Conservation (phyloP, 176 grass and related monocot species). For the Poa pratensis region DNA sequence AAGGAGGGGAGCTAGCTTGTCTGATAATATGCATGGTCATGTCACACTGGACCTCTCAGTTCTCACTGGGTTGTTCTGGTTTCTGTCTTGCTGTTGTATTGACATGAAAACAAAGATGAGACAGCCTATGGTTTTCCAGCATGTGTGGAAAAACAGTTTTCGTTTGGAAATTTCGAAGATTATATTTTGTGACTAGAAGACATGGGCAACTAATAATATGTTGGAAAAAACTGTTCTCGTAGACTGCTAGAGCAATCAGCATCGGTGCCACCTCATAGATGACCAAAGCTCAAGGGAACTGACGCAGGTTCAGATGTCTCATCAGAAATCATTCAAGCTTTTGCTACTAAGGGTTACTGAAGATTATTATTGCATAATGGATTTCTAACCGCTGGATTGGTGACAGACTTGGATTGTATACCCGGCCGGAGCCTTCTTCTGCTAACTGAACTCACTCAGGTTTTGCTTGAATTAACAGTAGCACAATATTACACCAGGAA, state of each 20-base stretch:
- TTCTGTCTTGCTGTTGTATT: too few species aligned
- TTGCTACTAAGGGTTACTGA: background rate
- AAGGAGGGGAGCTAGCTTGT: too few species aligned
- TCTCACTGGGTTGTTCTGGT: too few species aligned
- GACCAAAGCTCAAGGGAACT: background rate
- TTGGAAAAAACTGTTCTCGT: constrained; percentile 9
- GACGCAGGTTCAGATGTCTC: constrained; percentile 1
- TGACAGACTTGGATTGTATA: too few species aligned
- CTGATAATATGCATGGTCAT: too few species aligned
- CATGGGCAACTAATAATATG: background rate
- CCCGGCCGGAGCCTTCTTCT: too few species aligned
- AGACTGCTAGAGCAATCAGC: background rate
- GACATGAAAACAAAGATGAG: too few species aligned
- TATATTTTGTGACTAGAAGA: background rate
- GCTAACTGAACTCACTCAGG: background rate
- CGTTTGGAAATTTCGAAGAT: background rate
- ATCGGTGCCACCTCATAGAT: background rate
- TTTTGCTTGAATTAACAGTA: background rate
- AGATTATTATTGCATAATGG: too few species aligned
- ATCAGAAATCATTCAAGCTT: background rate
- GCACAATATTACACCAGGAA: background rate
- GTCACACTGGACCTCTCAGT: too few species aligned
- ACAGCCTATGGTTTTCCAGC: constrained; percentile 6
- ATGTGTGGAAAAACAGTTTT: constrained; percentile 19
- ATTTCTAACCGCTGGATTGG: too few species aligned